phyloP scores from a whole-genome alignment of 192 early-diverging fungal genomes.

The Dissophora ornata region DNA sequence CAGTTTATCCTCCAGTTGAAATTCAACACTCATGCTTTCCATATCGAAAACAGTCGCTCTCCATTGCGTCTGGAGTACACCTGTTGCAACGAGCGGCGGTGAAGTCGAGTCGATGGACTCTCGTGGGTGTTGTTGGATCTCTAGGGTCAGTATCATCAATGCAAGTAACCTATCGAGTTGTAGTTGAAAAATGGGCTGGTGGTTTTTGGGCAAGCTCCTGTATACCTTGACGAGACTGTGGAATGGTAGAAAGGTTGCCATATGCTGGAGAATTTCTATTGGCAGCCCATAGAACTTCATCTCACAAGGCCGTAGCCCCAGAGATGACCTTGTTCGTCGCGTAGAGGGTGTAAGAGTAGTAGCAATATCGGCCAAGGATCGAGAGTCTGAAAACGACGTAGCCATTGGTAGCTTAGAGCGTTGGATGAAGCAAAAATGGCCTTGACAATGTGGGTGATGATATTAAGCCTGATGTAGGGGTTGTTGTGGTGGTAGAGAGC shows the following conservation, averaged over 20 bases:
- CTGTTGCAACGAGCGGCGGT: too few species aligned
- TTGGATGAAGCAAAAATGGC: too few species aligned
- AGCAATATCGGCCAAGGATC: too few species aligned
- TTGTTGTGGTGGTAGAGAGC: too few species aligned
- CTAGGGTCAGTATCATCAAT: slow-evolving; percentile 33
- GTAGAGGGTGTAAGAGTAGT: too few species aligned
- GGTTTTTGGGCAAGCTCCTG: slow-evolving; percentile 20
- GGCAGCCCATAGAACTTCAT: slow-evolving; percentile 26
- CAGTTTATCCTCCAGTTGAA: slow-evolving; percentile 34
- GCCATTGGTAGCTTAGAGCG: too few species aligned
- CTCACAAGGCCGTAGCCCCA: too few species aligned
- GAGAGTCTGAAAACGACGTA: too few species aligned
- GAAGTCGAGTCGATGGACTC: not conserved
- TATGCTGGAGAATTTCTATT: slow-evolving; percentile 28
- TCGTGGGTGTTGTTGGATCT: slow-evolving; percentile 10
- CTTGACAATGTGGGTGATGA: too few species aligned
- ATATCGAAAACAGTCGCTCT: slow-evolving; percentile 25
- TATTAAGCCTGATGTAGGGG: too few species aligned
- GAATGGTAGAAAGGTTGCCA: slow-evolving; percentile 28
- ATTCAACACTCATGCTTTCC: slow-evolving; percentile 12
- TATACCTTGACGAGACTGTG: slow-evolving; percentile 24
- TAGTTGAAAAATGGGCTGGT: slow-evolving; percentile 24
- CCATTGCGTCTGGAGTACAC: slow-evolving; percentile 16
- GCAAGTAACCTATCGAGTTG: slow-evolving; percentile 22
- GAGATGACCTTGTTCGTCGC: too few species aligned